Base-by-base conservation (phyloP, 768 basidiomycete genomes). In the Flagelloscypha sp. region DNA sequence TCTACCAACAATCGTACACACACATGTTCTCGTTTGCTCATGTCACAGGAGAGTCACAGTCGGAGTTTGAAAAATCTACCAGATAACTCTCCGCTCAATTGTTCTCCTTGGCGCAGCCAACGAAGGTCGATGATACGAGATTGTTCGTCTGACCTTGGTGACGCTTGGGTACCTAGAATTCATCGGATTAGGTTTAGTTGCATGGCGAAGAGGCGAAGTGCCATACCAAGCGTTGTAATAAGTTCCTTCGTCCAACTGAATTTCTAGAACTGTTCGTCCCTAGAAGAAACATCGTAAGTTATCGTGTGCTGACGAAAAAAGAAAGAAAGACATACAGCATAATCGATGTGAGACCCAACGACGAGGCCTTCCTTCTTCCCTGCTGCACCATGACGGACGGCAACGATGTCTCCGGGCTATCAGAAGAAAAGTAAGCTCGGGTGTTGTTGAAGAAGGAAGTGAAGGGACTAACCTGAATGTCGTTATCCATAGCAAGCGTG, bases 261-360 rank as follows among this genome's bases (percentile, higher is more conserved):
- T 80, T 52, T 87, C 82, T 42, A 90, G 61, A 46, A 88, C 70
- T 62, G 84, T 82, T 38, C 84, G 79, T 35, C 85, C 86, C 86
- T 89, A 43, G 6, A 34, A 16, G 27, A 27, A 7, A 37, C 19
- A 30, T 23, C 13, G 44, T 40, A 21, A 37, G 35, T 33, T 30
- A 19, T 23, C 34, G 23, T 15, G 27, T 30, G 30, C 2, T 8
- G 21, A 7, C 13, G 34, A 4, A 12, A 12, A 27, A 35, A 35
- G 6, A 28, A 33, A 21, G 13, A 4, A 37, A 12, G 10, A 67
- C 81, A 46, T 56, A 86, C 85, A 35, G 66, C 57, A 45, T 68
- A 63, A 71, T 89, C 86, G 38, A 72, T 48, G 60, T 83, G 77
- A 22, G 82, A 72, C 25, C 84, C 83, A 24, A 87, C 62, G 45